Evolutionary conservation across 2,329 filamentous ascomycete species (phyloP), one percentile per base, ranked within the genome.

Genomic region (Escovopsis sp.): DNA sequence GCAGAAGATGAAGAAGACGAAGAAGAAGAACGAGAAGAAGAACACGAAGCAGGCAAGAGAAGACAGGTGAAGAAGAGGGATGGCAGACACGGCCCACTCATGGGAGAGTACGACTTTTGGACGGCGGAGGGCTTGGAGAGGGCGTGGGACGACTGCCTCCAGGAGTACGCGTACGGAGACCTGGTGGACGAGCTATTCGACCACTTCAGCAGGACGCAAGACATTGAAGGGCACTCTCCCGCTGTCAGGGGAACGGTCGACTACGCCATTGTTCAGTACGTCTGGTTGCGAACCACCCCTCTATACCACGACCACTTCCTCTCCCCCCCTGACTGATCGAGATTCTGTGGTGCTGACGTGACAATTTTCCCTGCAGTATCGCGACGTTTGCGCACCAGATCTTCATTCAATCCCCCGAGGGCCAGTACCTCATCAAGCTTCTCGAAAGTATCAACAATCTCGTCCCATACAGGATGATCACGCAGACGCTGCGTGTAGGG

Each of bases 331-430:
- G n/a, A n/a, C n/a, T n/a, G n/a, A n/a, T n/a, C n/a, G n/a, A n/a
- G n/a, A n/a, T n/a, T n/a, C n/a, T n/a, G n/a, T n/a, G n/a, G n/a
- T n/a, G 21, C 21, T 25, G 21, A 25, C 21, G 21, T 25, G 8
- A 25, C 15, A 35, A 34, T 56, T 44, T 18, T 13, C 25, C 2
- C 0, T 2, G 12, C 29, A 83, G 79, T 45, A 58, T 86, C 25
- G 80, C 80, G 4, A 80, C 79, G 0, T 70, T 87, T 37, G 64
- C 83, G 33, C 81, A 88, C 46, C 77, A 82, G 44, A 68, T 79
- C 11, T 71, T 87, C 36, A 67, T 85, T 18, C 59, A 79, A 28
- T 84, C 79, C 0, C 75, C 82, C 0, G 79, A 87, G 48, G 83
- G 82, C 0, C 79, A 76, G 28, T 82, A 81, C 42, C 58, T 88